Evolutionary conservation across 192 early-diverging fungal species (phyloP).

Genomic region (Thamnidium elegans): DNA sequence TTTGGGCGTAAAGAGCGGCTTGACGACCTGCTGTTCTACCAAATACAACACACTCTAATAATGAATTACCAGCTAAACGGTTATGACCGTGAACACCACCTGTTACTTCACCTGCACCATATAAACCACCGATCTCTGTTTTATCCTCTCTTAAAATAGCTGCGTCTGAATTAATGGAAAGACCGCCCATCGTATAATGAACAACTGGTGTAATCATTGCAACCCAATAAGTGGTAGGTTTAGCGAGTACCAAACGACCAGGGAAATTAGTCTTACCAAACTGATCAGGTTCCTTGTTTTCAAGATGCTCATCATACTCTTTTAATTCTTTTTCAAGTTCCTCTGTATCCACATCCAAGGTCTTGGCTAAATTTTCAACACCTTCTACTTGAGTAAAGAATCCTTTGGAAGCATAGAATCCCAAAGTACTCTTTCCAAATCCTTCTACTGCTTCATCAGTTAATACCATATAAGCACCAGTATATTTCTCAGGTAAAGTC

Average conservation of each 20-base stretch:
- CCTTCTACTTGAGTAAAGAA: slow-evolving; percentile 11
- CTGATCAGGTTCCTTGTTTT: slow-evolving; percentile 11
- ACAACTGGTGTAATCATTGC: slow-evolving; percentile 28
- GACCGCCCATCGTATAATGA: slow-evolving; percentile 36
- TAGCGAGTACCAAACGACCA: background rate
- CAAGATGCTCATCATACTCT: slow-evolving; percentile 15
- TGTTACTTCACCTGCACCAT: slow-evolving; percentile 78
- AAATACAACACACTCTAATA: slow-evolving; percentile 81
- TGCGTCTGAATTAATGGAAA: slow-evolving; percentile 11
- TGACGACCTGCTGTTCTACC: slow-evolving; percentile 69
- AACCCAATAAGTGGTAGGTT: slow-evolving; percentile 23
- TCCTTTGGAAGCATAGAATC: slow-evolving; percentile 26
- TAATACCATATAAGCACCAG: slow-evolving; percentile 17
- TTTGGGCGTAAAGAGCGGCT: slow-evolving; percentile 13
- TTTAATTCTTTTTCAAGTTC: slow-evolving; percentile 15
- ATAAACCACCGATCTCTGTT: slow-evolving; percentile 57
- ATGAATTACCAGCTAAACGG: slow-evolving; percentile 75
- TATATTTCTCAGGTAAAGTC: slow-evolving; percentile 1
- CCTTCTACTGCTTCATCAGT: slow-evolving; percentile 23
- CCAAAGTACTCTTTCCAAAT: slow-evolving; percentile 18
- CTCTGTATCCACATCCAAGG: background rate
- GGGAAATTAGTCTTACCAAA: slow-evolving; percentile 31
- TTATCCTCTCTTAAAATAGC: slow-evolving; percentile 16
- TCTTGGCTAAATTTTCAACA: slow-evolving; percentile 6
- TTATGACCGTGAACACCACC: slow-evolving; percentile 84